Percentiles rank a stretch among this genome's conserved stretches.
Evolutionary conservation across 2,329 filamentous ascomycete species (phyloP).

Genomic region (Curvularia lunata): DNA sequence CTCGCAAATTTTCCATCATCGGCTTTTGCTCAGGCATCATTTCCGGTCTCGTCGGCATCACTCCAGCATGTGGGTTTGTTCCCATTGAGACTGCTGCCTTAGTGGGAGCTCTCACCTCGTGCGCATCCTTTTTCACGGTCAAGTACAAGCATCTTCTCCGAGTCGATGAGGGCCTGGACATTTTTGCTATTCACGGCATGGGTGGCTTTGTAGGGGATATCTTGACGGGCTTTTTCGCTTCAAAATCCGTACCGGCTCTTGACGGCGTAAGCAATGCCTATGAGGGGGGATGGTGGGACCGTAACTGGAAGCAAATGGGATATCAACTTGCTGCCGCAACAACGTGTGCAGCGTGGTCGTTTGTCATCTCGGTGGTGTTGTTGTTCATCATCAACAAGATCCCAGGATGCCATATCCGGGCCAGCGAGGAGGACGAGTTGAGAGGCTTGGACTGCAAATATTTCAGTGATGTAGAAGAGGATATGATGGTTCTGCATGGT

Average conservation of each 20-base stretch:
- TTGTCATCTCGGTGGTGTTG: conserved; percentile 59
- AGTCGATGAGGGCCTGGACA: conserved; percentile 65
- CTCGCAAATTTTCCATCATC: conserved; percentile 58
- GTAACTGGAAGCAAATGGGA: conserved; percentile 62
- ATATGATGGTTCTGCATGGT: conserved; percentile 32
- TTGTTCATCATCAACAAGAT: conserved; percentile 65
- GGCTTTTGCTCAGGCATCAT: conserved; percentile 63
- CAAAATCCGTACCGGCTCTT: conserved; percentile 56
- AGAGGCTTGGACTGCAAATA: conserved; percentile 61
- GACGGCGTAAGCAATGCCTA: conserved; percentile 59
- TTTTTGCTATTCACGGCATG: conserved; percentile 66
- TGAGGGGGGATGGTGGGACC: conserved; percentile 59
- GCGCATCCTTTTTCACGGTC: conserved; percentile 56
- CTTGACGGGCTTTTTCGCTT: conserved; percentile 64
- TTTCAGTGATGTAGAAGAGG: conserved; percentile 47
- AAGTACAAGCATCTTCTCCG: conserved; percentile 59
- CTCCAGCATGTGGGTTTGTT: conserved; percentile 63
- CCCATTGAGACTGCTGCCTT: conserved; percentile 60
- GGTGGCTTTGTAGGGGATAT: conserved; percentile 65
- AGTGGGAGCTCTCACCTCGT: conserved; percentile 60
- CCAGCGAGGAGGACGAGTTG: conserved; percentile 62
- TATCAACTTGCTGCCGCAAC: conserved; percentile 64
- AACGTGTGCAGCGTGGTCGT: conserved; percentile 63
- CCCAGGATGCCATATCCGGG: conserved; percentile 62
- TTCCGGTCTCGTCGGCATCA: conserved; percentile 64